Conservation (phyloP, 2,329 filamentous ascomycete species). For the Talaromyces amestolkiae region DNA sequence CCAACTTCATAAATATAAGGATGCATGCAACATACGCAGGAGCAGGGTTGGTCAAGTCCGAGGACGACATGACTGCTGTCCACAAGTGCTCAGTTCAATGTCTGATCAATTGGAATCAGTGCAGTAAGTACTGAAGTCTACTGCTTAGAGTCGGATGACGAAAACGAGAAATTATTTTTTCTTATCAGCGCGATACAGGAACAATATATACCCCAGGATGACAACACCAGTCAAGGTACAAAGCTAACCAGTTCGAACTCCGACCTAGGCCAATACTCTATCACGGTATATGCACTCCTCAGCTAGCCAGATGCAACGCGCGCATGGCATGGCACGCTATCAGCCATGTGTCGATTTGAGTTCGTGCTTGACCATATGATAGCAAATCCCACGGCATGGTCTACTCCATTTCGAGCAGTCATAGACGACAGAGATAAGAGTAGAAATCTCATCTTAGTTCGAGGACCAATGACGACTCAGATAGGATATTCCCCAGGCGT, state of each 20-base stretch:
- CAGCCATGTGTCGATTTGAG: conserved; percentile 1
- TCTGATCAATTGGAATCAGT: not conserved
- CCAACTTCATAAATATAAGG: too few relatives aligned
- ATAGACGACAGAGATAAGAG: conserved; percentile 7
- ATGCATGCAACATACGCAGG: conserved; percentile 11
- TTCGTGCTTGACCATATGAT: not conserved
- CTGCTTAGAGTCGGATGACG: not conserved
- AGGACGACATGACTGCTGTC: not conserved
- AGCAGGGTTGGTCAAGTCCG: conserved; percentile 19
- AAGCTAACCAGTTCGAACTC: not conserved
- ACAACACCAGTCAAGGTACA: not conserved
- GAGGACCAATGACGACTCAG: too few relatives aligned
- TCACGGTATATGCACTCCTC: not conserved
- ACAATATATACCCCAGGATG: not conserved
- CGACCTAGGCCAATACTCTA: not conserved
- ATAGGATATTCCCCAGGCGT: not conserved
- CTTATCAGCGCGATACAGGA: not conserved
- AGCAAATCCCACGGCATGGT: not conserved
- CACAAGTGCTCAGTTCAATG: not conserved
- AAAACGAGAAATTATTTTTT: not conserved
- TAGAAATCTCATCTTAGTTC: too few relatives aligned
- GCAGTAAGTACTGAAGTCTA: not conserved
- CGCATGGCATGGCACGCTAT: conserved; percentile 5
- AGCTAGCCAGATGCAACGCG: not conserved
- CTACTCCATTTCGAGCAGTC: conserved; percentile 1